Base-by-base conservation (phyloP, 2,329 filamentous ascomycete genomes). In the Cryphonectria japonica region DNA sequence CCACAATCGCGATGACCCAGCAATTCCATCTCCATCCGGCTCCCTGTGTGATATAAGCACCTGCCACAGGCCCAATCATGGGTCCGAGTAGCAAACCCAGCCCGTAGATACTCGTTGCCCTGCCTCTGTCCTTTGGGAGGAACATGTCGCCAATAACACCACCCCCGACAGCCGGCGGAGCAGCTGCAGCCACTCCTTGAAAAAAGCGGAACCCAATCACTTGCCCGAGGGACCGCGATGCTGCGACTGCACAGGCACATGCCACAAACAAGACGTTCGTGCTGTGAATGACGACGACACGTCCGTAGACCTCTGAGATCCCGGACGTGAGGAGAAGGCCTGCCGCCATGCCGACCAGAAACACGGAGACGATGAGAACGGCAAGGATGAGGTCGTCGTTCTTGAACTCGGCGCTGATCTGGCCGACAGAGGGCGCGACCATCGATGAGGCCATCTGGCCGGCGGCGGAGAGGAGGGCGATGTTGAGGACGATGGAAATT, bases 401-500 rank as follows among this genome's bases (percentile, higher is more conserved):
- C 22, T n/a, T 50, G 46, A 50, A 50, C 22, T 50, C 46, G 19
- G 46, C 0, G 46, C 7, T n/a, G 46, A 75, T 57, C 8, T 73
- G 43, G 19, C 71, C 69, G 2, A 75, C 75, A 1, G 72, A 71
- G 0, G 75, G 74, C 7, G 75, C 75, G 13, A 73, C 73, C 59
- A 75, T 75, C 7, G 75, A 74, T 1, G 75, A 72, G n/a, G 71
- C 74, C 14, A 76, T 69, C 34, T 69, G 67, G 29, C 67, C 67
- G 1, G 32, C 43, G 7, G 67, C 67, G 8, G 67, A 63, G 37
- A 69, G 67, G 26, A 69, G 67, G n/a, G 59, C 32, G 22, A 69
- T 59, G 67, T 69, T 69, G 39, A 69, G 39, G 29, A 69, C 67
- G 26, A 64, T 64, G 22, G 60, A 41, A 14, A 57, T 14, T 22